These are phyloP conservation scores for Pilatotrama ljubarskyi DNA, from an alignment of 768 basidiomycete species.

Conservation along the genomic window DNA sequence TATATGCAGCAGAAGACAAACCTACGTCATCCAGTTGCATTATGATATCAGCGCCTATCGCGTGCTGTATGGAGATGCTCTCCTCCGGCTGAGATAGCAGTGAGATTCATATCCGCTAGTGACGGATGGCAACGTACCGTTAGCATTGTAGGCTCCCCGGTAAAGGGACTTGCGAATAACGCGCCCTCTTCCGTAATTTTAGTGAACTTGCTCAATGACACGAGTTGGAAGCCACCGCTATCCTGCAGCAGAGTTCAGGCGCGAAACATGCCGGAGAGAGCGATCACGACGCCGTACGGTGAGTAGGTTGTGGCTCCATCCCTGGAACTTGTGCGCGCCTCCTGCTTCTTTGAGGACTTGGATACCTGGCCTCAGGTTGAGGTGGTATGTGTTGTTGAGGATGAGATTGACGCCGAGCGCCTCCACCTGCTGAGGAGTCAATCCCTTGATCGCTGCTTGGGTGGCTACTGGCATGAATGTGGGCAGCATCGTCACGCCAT, in stretches of 20 bases:
- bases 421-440: slow-evolving; percentile 85
- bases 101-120: not conserved
- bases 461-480: slow-evolving; percentile 96
- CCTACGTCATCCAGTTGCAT: slow-evolving; percentile 95
- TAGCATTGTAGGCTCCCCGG: slow-evolving; percentile 84
- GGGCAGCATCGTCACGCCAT: slow-evolving; percentile 80
- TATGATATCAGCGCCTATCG: slow-evolving; percentile 90
- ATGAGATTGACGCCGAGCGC: slow-evolving; percentile 79
- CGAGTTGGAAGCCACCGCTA: slow-evolving; percentile 88
- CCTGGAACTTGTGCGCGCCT: slow-evolving; percentile 89
- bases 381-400: slow-evolving; percentile 88
- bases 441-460: slow-evolving; percentile 88
- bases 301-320: slow-evolving; percentile 82
- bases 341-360: slow-evolving; percentile 71
- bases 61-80: slow-evolving; percentile 87
- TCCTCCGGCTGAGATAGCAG: slow-evolving; percentile 69
- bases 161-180: slow-evolving; percentile 80
- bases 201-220: slow-evolving; percentile 81
- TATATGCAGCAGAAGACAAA: slow-evolving; percentile 36
- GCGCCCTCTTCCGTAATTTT: slow-evolving; percentile 89
- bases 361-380: slow-evolving; percentile 83
- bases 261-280: not conserved
- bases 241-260: slow-evolving; percentile 48
- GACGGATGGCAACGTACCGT: slow-evolving; percentile 55
- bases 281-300: slow-evolving; percentile 47